Base-by-base conservation (phyloP, 306 rosid species). In the Trifolium fragiferum region DNA sequence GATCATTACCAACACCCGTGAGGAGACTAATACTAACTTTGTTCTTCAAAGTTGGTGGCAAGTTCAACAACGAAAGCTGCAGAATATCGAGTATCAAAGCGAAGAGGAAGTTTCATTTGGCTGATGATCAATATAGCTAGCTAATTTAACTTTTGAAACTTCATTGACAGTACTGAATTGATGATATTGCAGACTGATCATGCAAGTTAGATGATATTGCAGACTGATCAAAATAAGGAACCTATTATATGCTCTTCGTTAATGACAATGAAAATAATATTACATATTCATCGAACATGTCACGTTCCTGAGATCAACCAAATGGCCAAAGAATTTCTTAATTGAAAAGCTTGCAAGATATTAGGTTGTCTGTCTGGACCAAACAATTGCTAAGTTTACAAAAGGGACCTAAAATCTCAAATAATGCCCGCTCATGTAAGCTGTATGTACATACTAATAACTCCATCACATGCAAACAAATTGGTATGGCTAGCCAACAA, bases 381-480 rank as follows among this genome's bases (percentile, higher is more conserved):
- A 37, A 64, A 50, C 55, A 37, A 18, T 32, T 1, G 38, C 49
- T 55, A 76, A 67, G 11, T 75, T 65, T 38, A 33, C 44, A 51
- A 7, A 32, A 37, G 53, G 15, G 44, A 13, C 38, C 6, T 10
- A 18, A 27, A 75, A 47, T 37, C 44, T 50, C 33, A 13, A 49
- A 63, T 10, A 51, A 53, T 53, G 13, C 14, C 11, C 47, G 4
- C 78, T 64, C 20, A 11, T 46, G 19, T 58, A 23, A 8, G 44
- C 47, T 71, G 15, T 66, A 63, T 79, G 44, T 79, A 79, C 69
- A 79, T 73, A 55, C 16, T 23, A 60, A 23, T 5, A 53, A 35
- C 15, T 43, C 11, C 20, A 32, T 46, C 19, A 46, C 30, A 41
- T 57, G 19, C 73, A 65, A 74, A 60, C 13, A 70, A 51, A 15